Evolutionary conservation across 352 stramenopile genomes (phyloP).

Genomic region (Globisporangium perplexum): DNA sequence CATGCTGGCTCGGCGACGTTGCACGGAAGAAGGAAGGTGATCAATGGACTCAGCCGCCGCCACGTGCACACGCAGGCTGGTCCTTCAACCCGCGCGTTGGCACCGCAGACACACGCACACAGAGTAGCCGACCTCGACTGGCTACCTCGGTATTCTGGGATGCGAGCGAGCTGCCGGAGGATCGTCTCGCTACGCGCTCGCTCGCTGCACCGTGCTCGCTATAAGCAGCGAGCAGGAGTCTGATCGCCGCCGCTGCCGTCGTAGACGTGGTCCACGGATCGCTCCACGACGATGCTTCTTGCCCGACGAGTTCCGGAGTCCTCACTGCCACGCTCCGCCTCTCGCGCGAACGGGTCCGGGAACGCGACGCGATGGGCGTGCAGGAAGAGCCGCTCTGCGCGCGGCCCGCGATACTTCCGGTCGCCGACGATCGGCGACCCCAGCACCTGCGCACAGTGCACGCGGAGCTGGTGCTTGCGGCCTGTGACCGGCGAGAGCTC

Average conservation of each 20-base stretch:
- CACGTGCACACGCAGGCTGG: too few species aligned
- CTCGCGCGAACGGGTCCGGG: conserved; percentile 28
- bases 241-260: background rate
- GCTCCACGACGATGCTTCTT: background rate
- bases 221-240: background rate
- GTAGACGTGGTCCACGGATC: background rate
- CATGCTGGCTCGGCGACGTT: background rate
- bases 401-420: conserved; percentile 23
- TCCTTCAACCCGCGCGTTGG: too few species aligned
- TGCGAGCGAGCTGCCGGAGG: too few species aligned
- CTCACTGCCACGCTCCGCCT: background rate
- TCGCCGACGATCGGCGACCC: conserved; percentile 53
- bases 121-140: too few species aligned
- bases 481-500: conserved; percentile 49
- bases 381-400: conserved; percentile 36
- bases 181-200: too few species aligned
- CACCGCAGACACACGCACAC: too few species aligned
- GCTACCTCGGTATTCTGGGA: too few species aligned
- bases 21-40: background rate
- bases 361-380: conserved; percentile 49
- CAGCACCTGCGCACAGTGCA: conserved; percentile 45
- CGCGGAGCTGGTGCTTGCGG: conserved; percentile 64
- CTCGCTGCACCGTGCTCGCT: background rate
- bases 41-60: background rate
- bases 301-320: background rate